A percentile compares a stretch with the other conserved stretches of the same genome.
Evolutionary conservation across 1,139 yeast species (phyloP).

Genomic region (Magnusiomyces ingens): DNA sequence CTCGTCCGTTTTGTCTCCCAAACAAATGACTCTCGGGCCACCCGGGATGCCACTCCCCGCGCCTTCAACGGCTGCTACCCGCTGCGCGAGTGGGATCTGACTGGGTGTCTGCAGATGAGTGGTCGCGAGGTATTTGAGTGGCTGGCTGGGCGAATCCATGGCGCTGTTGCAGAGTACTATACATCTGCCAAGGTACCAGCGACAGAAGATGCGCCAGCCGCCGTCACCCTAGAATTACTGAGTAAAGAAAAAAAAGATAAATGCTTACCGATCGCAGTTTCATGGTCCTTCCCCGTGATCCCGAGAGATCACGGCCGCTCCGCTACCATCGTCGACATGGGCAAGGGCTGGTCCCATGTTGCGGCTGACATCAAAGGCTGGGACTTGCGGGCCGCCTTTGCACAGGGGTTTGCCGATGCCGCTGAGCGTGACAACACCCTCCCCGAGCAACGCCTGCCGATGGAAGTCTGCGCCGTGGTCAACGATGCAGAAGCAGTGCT

Average conservation of each 20-base stretch:
- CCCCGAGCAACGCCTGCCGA: slow-evolving; percentile 40
- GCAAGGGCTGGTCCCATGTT: slow-evolving; percentile 71
- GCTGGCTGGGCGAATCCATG: slow-evolving; percentile 39
- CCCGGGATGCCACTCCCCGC: slow-evolving; percentile 39
- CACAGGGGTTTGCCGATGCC: slow-evolving; percentile 46
- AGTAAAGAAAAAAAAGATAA: slow-evolving; percentile 23
- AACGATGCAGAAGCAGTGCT: slow-evolving; percentile 88
- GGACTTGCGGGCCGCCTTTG: slow-evolving; percentile 60
- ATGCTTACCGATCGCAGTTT: slow-evolving; percentile 28
- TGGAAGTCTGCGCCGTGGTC: slow-evolving; percentile 70
- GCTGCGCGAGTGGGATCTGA: slow-evolving; percentile 2
- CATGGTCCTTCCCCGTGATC: slow-evolving; percentile 31
- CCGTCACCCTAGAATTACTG: slow-evolving; percentile 34
- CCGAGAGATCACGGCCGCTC: slow-evolving; percentile 49
- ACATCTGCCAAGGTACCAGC: slow-evolving; percentile 30
- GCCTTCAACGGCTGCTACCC: slow-evolving; percentile 33
- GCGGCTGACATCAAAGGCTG: slow-evolving; percentile 61
- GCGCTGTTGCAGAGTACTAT: slow-evolving; percentile 43
- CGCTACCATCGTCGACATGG: slow-evolving; percentile 80
- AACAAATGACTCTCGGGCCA: slow-evolving; percentile 37
- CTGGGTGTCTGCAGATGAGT: slow-evolving; percentile 28
- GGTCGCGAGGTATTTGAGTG: slow-evolving; percentile 55
- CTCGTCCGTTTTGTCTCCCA: slow-evolving; percentile 46
- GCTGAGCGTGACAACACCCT: too few species aligned
- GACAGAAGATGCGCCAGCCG: too few species aligned